These are phyloP conservation scores for Phytophthora pini DNA, from an alignment of 352 stramenopile species.

Conservation along the genomic window DNA sequence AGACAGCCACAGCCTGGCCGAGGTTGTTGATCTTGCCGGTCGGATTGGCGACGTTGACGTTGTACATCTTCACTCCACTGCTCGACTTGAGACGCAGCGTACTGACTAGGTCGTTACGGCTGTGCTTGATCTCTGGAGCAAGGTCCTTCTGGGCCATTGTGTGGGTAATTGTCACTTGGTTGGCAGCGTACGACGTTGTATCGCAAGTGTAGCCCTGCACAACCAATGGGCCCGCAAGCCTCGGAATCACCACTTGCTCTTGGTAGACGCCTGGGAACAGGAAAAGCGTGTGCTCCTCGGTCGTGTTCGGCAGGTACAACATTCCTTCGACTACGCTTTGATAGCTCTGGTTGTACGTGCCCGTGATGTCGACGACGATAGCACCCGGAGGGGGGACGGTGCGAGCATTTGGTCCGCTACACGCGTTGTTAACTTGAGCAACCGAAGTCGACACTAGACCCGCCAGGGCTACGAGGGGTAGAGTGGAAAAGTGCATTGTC, in stretches of 20 bases:
- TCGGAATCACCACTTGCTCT: constrained; percentile 6
- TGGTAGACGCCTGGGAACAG: constrained; percentile 10
- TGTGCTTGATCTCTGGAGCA: constrained; percentile 3
- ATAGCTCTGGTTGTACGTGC: constrained; percentile 7
- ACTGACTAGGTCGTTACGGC: constrained; percentile 1
- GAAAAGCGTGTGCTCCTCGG: constrained; percentile 4
- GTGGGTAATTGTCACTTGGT: constrained; percentile 13
- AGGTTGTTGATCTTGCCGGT: constrained; percentile 5
- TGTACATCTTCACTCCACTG: constrained; percentile 11
- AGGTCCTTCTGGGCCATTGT: constrained; percentile 7
- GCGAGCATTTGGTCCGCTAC: neutral
- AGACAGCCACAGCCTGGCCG: constrained; percentile 5
- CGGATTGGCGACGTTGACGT: constrained; percentile 9
- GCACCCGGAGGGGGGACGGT: neutral
- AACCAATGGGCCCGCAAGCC: neutral
- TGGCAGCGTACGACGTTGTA: constrained; percentile 8
- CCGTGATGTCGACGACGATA: constrained; percentile 9
- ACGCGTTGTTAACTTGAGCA: neutral
- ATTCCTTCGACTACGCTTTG: constrained; percentile 3
- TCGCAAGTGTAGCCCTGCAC: constrained; percentile 9
- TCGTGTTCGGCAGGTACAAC: constrained; percentile 6
- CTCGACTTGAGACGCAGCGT: constrained; percentile 7
- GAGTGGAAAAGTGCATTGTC: neutral
- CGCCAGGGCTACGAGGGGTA: neutral
- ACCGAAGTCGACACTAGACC: neutral